Percentiles rank a stretch among this genome's conserved stretches.
These are phyloP conservation scores for Porpolomopsis calyptriformis DNA, from an alignment of 768 basidiomycete species.

Conservation along the genomic window DNA sequence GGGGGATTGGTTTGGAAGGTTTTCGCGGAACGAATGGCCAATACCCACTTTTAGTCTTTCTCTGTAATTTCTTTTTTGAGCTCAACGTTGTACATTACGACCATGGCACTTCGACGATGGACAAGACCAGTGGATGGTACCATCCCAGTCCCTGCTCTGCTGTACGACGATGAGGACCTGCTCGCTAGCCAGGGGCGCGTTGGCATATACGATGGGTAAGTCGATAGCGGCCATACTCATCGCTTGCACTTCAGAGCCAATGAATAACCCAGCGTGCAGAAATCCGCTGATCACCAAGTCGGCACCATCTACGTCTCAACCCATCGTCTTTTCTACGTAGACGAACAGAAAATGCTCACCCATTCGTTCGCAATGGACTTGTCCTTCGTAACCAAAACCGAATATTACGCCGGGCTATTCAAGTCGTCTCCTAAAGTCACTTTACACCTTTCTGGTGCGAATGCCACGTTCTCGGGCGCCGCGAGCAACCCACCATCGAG, in stretches of 20 bases:
- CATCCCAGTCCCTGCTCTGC: slow-evolving; percentile 64
- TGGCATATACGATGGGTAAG: slow-evolving; percentile 89
- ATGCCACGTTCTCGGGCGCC: slow-evolving; percentile 16
- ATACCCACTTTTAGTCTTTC: not conserved
- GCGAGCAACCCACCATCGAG: slow-evolving; percentile 9
- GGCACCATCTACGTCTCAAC: slow-evolving; percentile 67
- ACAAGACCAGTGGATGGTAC: slow-evolving; percentile 57
- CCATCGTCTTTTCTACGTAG: slow-evolving; percentile 79
- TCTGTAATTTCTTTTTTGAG: not conserved
- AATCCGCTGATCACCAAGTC: slow-evolving; percentile 67
- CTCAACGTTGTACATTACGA: not conserved
- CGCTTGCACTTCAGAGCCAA: slow-evolving; percentile 8
- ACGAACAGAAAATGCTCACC: slow-evolving; percentile 34
- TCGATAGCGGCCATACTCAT: slow-evolving; percentile 3
- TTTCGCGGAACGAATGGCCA: slow-evolving; percentile 6
- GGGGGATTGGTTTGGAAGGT: slow-evolving; percentile 11
- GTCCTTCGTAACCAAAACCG: slow-evolving; percentile 57
- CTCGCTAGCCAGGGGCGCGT: slow-evolving; percentile 65
- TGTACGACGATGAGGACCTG: slow-evolving; percentile 75
- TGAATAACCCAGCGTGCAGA: slow-evolving; percentile 54
- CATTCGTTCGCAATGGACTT: slow-evolving; percentile 65
- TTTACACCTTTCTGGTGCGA: slow-evolving; percentile 41
- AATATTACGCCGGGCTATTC: slow-evolving; percentile 85
- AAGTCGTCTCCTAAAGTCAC: slow-evolving; percentile 86
- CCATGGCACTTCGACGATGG: slow-evolving; percentile 48